Evolutionary conservation across 805 yeast genomes (phyloP).

Genomic region (Tetrapisispora iriomotensis): DNA sequence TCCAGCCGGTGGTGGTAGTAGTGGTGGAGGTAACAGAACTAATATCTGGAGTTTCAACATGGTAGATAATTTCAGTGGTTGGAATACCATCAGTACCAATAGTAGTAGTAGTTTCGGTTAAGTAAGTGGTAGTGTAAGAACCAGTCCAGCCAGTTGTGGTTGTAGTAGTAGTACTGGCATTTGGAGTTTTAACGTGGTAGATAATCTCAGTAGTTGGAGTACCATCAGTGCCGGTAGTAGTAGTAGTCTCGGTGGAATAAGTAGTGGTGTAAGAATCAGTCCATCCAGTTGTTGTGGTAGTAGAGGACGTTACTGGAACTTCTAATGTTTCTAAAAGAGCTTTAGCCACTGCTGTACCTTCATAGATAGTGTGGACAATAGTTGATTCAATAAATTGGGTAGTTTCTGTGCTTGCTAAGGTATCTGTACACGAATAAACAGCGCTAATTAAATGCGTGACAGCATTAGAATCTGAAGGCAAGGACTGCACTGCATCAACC

Average conservation of each 20-base stretch:
- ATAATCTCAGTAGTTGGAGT: slow-evolving; percentile 8
- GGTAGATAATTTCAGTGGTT: slow-evolving; percentile 9
- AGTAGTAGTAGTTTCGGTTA: slow-evolving; percentile 6
- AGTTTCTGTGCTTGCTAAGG: slow-evolving; percentile 17
- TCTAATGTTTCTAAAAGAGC: background rate
- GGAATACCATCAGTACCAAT: slow-evolving; percentile 7
- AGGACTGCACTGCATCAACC: slow-evolving; percentile 27
- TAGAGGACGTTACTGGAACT: background rate
- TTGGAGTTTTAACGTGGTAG: slow-evolving; percentile 10
- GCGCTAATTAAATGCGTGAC: slow-evolving; percentile 15
- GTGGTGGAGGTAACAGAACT: no score
- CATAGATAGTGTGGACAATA: slow-evolving; percentile 9
- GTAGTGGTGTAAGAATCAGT: slow-evolving; percentile 12
- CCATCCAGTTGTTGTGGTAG: slow-evolving; percentile 11
- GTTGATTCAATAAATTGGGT: slow-evolving; percentile 10
- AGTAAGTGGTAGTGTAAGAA: slow-evolving; percentile 7
- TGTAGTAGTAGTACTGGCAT: slow-evolving; percentile 2
- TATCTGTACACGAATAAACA: slow-evolving; percentile 22
- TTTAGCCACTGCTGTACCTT: slow-evolving; percentile 9
- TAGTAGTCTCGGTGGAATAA: slow-evolving; percentile 12
- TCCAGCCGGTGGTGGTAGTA: slow-evolving; percentile 10
- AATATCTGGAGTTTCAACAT: slow-evolving; percentile 5
- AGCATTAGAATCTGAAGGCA: slow-evolving; percentile 14
- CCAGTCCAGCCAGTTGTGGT: slow-evolving; percentile 14
- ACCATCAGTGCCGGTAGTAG: slow-evolving; percentile 5